Percentiles rank a stretch among this genome's conserved stretches.
Evolutionary conservation across 192 early-diverging fungal species (phyloP).

Genomic region (Allomyces macrogynus): DNA sequence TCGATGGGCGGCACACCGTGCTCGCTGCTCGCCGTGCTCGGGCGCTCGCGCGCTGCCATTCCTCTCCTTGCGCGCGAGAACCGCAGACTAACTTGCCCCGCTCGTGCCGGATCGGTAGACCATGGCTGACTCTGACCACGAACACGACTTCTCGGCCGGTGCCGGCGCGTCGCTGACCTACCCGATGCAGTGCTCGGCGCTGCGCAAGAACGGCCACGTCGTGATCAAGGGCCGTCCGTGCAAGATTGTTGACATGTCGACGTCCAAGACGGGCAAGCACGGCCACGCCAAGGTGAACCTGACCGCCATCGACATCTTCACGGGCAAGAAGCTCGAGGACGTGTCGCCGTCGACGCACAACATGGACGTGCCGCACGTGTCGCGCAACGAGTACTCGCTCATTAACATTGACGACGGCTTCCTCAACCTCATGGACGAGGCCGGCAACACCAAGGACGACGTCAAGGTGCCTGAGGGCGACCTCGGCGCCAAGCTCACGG

Average conservation of each 20-base stretch:
- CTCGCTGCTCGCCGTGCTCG: neutral
- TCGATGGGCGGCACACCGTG: too few species aligned
- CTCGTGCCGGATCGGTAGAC: neutral
- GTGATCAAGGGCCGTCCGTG: conserved; percentile 97
- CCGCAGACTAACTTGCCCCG: neutral
- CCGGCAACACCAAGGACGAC: conserved; percentile 82
- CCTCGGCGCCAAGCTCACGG: conserved; percentile 48
- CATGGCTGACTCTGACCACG: conserved; percentile 44
- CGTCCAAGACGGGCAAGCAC: conserved; percentile 99
- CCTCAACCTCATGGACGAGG: conserved; percentile 61
- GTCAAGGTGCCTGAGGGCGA: conserved; percentile 79
- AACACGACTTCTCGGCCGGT: conserved; percentile 48
- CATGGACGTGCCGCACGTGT: conserved; percentile 96
- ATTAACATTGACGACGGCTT: conserved; percentile 79
- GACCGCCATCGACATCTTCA: conserved; percentile 91
- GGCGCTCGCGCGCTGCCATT: neutral
- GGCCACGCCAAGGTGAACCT: conserved; percentile 99
- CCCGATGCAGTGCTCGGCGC: conserved; percentile 98
- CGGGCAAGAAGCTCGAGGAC: conserved; percentile 94
- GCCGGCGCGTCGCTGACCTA: conserved; percentile 82
- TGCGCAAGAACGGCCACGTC: conserved; percentile 96
- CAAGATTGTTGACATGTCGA: conserved; percentile 99
- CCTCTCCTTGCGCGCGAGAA: neutral
- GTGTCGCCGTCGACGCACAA: conserved; percentile 99
- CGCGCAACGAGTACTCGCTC: conserved; percentile 63